phyloP scores from a whole-genome alignment of 345 rosid genomes.

The Syzygium aromaticum region DNA sequence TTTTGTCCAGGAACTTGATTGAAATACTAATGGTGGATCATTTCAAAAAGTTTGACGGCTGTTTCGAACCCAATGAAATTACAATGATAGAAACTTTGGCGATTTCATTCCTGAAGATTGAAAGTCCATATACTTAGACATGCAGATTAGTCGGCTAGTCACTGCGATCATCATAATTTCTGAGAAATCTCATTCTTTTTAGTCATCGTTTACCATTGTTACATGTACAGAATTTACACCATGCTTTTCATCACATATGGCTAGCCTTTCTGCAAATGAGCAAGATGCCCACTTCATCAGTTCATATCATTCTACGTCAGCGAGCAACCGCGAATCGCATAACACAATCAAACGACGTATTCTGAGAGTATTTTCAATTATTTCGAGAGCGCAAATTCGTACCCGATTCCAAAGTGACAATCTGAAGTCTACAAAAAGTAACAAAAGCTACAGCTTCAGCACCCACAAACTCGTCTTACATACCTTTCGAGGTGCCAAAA shows the following conservation, averaged over 20 bases:
- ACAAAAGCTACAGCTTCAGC: not conserved
- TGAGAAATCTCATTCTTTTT: not conserved
- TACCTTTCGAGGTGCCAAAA: not conserved
- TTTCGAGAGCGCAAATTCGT: fast-evolving
- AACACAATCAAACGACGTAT: not conserved
- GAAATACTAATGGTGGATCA: too few relatives aligned
- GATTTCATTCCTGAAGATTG: not conserved
- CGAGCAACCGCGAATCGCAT: not conserved
- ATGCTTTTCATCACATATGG: not conserved
- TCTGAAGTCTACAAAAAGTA: not conserved
- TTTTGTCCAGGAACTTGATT: too few relatives aligned
- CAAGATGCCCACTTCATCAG: not conserved
- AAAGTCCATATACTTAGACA: not conserved
- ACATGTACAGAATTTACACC: not conserved
- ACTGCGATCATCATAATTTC: not conserved
- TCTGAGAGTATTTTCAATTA: not conserved
- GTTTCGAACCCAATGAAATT: too few relatives aligned
- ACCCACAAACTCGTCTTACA: not conserved
- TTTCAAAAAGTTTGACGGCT: too few relatives aligned
- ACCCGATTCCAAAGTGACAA: not conserved
- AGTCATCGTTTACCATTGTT: not conserved
- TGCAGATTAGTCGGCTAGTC: not conserved
- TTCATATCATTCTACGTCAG: not conserved
- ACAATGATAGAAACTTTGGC: not conserved
- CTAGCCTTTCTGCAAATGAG: not conserved